Percentiles rank a stretch among this genome's conserved stretches.
Evolutionary conservation across 179 eudicot genomes (phyloP).

Genomic region (Silene vulgaris): DNA sequence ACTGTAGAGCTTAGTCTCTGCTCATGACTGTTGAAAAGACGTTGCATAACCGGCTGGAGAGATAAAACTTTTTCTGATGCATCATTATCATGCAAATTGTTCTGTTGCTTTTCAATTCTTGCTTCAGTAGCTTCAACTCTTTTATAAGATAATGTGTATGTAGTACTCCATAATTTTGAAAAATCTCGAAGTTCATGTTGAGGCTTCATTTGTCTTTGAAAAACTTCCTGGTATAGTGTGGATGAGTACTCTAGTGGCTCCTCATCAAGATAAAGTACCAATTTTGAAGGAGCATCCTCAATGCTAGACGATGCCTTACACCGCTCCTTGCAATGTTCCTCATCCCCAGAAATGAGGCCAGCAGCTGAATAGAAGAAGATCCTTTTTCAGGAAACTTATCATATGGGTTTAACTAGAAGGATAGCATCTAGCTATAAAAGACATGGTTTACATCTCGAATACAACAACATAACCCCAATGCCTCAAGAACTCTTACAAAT

Average conservation of each 20-base stretch:
- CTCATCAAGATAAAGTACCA: constrained; percentile 65
- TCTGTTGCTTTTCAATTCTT: constrained; percentile 18
- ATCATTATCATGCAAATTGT: constrained; percentile 25
- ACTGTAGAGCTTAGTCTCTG: constrained; percentile 37
- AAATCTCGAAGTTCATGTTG: constrained; percentile 32
- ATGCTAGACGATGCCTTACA: constrained; percentile 20
- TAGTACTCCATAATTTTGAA: constrained; percentile 53
- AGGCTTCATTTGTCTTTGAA: constrained; percentile 41
- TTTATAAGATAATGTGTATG: constrained; percentile 54
- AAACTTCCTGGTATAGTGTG: constrained; percentile 70
- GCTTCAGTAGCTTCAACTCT: constrained; percentile 30
- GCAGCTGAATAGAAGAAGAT: constrained; percentile 22
- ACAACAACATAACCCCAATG: neutral
- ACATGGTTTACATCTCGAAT: constrained; percentile 1
- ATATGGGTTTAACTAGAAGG: neutral
- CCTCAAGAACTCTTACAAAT: neutral
- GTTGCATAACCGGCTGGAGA: constrained; percentile 36
- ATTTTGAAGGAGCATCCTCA: constrained; percentile 39
- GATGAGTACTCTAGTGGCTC: constrained; percentile 40
- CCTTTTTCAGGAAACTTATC: neutral
- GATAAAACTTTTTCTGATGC: constrained; percentile 23
- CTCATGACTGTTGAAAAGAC: constrained; percentile 33
- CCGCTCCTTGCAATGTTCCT: constrained; percentile 22
- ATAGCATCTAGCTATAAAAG: neutral
- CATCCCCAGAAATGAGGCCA: constrained; percentile 5